Evolutionary conservation across 108 stramenopile species (phyloP), one percentile per base, ranked within the genome.

Genomic region (Nitzschia inconspicua): DNA sequence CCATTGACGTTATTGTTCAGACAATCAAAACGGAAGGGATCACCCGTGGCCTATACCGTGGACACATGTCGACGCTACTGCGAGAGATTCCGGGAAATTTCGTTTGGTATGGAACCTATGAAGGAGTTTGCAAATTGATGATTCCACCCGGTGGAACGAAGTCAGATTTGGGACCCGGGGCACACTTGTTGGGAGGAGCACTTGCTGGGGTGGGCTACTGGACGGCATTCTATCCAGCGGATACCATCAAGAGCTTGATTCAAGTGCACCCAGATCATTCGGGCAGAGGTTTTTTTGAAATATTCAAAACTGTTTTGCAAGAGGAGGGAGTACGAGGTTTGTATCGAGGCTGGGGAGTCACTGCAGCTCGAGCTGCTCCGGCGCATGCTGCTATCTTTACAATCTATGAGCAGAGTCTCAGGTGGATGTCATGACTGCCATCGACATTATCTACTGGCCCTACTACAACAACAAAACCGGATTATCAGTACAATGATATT

Each of bases 161-260:
- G 40, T 66, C 67, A 11, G 77, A 78, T 70, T 36, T 78, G 4
- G 68, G 68, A 22, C 29, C 57, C 1, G 50, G 63, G 11, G 68
- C 68, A 18, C 77, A 78, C 60, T 41, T 73, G 11, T 41, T 73
- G 9, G 77, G 77, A 27, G 76, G 76, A 29, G 76, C 76, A 14
- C 22, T 62, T 8, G 71, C 76, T 0, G 76, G 76, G 4, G 76
- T 73, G 20, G 72, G 70, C 0, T 77, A 77, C 36, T 77, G 76
- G 76, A 77, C 76, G 11, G 76, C 76, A 0, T 77, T 77, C 39
- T 77, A 77, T 52, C 76, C 76, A 18, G 76, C 76, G 13, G 76
- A 77, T 26, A 77, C 76, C 11, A 72, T 77, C 18, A 72, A 72
- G 16, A 58, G 55, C 34, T 65, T 57, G 29, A 72, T 77, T 14